Evolutionary conservation across 768 basidiomycete genomes (phyloP).

Genomic region (Phlebiopsis flavidoalba): DNA sequence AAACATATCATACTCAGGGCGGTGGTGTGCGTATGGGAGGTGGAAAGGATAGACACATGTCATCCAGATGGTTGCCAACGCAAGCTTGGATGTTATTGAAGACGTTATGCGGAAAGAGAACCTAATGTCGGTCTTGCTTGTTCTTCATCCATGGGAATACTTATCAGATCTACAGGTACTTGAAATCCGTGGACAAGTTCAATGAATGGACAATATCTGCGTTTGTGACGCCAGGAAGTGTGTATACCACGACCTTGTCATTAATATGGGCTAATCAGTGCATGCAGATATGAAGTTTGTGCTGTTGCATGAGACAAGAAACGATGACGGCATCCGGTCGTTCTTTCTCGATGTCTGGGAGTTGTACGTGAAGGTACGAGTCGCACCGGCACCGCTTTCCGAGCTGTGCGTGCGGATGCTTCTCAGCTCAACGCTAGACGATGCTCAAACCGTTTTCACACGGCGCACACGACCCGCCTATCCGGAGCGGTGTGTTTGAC

Average conservation of each 20-base stretch:
- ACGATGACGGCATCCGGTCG: conserved; percentile 90
- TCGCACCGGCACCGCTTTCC: not conserved
- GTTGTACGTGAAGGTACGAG: conserved; percentile 90
- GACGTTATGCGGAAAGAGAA: conserved; percentile 84
- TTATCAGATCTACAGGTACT: conserved; percentile 59
- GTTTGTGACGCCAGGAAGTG: conserved; percentile 93
- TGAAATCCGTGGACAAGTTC: conserved; percentile 94
- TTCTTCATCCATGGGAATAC: not conserved
- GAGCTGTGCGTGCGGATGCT: conserved; percentile 9
- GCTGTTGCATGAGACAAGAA: conserved; percentile 90
- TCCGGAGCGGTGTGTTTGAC: conserved; percentile 81
- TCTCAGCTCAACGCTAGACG: conserved; percentile 44
- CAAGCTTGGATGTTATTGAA: conserved; percentile 91
- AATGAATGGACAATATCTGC: conserved; percentile 99
- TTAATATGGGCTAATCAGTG: conserved; percentile 6
- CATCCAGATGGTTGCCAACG: conserved; percentile 98
- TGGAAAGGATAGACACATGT: conserved; percentile 87
- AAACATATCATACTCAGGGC: conserved; percentile 55
- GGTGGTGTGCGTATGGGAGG: conserved; percentile 67
- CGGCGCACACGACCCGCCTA: conserved; percentile 77
- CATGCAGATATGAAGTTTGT: conserved; percentile 89
- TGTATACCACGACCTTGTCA: conserved; percentile 29
- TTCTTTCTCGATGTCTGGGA: conserved; percentile 99
- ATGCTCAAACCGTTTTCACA: conserved; percentile 96
- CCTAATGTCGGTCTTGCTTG: conserved; percentile 53